Conservation (phyloP, 345 rosid genomes). For the Geranium brycei region DNA sequence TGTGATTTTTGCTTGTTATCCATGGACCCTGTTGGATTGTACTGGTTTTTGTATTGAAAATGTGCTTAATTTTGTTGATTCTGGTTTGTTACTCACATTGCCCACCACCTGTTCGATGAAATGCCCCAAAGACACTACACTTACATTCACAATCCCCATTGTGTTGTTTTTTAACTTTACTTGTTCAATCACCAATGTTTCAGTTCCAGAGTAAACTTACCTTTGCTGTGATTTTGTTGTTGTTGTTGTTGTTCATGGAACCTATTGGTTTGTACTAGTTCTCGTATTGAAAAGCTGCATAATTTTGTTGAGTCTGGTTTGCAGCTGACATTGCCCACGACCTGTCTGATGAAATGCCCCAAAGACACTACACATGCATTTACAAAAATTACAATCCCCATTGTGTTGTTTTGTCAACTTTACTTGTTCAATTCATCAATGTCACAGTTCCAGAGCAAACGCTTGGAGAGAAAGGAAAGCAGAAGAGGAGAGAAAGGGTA, state of each 20-base stretch:
- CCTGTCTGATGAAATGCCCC: background rate
- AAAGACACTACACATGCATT: background rate
- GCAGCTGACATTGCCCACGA: background rate
- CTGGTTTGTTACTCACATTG: background rate
- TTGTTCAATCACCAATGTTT: background rate
- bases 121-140: background rate
- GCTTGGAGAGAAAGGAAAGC: conserved; percentile 23
- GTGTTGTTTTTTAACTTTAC: background rate
- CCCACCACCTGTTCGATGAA: background rate
- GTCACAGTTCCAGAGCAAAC: conserved; percentile 27
- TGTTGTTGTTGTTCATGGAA: background rate
- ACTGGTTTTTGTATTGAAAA: background rate
- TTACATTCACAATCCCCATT: background rate
- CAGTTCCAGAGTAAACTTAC: background rate
- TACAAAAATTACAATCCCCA: background rate
- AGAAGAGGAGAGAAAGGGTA: conserved; percentile 22
- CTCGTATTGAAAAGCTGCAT: background rate
- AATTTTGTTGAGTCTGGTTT: no score
- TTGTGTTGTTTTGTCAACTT: background rate
- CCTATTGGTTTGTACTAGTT: background rate
- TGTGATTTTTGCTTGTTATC: background rate
- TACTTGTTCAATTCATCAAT: background rate
- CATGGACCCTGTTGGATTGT: background rate
- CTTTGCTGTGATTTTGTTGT: background rate
- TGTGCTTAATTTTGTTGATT: no score